phyloP scores from a whole-genome alignment of 2,329 filamentous ascomycete genomes.

The Rhinocladiella similis region DNA sequence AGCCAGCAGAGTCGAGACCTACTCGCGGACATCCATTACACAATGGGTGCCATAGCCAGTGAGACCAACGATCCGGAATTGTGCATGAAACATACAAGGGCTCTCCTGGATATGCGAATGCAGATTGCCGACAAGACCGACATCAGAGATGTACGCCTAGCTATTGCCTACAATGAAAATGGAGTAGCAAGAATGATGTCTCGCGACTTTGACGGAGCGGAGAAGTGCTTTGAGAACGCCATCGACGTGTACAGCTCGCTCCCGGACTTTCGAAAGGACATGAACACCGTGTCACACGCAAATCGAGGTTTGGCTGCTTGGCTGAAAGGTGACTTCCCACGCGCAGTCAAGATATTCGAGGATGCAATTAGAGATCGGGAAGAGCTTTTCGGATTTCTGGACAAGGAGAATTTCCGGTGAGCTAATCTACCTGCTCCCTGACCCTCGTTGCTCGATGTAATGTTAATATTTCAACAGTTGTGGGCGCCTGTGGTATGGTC shows the following conservation, averaged over 20 bases:
- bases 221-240: constrained; percentile 28
- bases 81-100: too few relatives aligned
- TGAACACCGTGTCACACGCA: constrained; percentile 26
- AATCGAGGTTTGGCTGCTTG: constrained; percentile 18
- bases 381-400: not conserved
- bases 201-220: not conserved
- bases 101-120: too few relatives aligned
- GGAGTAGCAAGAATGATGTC: too few relatives aligned
- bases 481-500: too few relatives aligned
- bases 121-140: too few relatives aligned
- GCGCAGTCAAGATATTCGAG: not conserved
- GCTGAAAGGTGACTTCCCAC: not conserved
- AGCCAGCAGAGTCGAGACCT: too few relatives aligned
- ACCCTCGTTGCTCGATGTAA: not conserved
- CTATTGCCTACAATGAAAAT: too few relatives aligned
- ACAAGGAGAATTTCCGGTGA: not conserved
- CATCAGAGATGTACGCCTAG: too few relatives aligned
- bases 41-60: too few relatives aligned
- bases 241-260: constrained; percentile 28
- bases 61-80: too few relatives aligned
- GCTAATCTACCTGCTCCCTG: not conserved
- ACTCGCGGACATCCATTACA: too few relatives aligned
- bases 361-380: not conserved
- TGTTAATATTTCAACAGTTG: not conserved
- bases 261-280: constrained; percentile 30